Percentiles rank a stretch among this genome's conserved stretches.
phyloP scores from a whole-genome alignment of 495 filamentous ascomycete species.

The Massariosphaeria phaeospora region DNA sequence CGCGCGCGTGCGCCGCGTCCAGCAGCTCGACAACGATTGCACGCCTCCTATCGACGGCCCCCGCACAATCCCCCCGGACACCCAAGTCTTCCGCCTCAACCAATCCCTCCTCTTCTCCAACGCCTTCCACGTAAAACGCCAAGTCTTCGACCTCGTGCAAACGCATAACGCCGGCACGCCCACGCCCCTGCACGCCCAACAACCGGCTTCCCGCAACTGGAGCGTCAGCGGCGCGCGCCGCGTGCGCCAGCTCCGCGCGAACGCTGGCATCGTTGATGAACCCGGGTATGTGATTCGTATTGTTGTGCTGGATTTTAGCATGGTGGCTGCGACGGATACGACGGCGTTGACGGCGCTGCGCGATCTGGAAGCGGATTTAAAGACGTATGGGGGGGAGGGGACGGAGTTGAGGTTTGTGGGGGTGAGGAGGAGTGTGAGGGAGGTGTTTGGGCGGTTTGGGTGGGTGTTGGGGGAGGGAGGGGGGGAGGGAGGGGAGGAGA shows the following conservation, averaged over 20 bases:
- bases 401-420: constrained; percentile 22
- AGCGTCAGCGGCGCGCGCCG: constrained; percentile 41
- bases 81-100: constrained; percentile 11
- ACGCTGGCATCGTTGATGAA: constrained; percentile 8
- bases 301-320: constrained; percentile 32
- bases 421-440: neutral
- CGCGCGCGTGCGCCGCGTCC: constrained; percentile 42
- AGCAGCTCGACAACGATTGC: constrained; percentile 7
- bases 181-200: constrained; percentile 35
- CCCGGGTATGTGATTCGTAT: constrained; percentile 24
- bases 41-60: neutral
- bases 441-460: constrained; percentile 4
- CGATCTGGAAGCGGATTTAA: constrained; percentile 27
- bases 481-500: neutral
- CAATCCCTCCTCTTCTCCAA: constrained; percentile 32
- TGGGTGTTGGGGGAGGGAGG: neutral
- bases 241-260: constrained; percentile 36
- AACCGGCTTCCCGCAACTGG: constrained; percentile 43
- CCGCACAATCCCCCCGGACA: neutral
- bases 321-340: constrained; percentile 29
- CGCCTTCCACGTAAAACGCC: constrained; percentile 43
- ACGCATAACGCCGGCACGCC: constrained; percentile 31
- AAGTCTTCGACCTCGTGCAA: constrained; percentile 45
- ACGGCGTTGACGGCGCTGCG: constrained; percentile 23
- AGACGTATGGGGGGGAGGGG: constrained; percentile 17